phyloP scores from a whole-genome alignment of 108 stramenopile species.

The Chaetoceros tenuissimus region DNA sequence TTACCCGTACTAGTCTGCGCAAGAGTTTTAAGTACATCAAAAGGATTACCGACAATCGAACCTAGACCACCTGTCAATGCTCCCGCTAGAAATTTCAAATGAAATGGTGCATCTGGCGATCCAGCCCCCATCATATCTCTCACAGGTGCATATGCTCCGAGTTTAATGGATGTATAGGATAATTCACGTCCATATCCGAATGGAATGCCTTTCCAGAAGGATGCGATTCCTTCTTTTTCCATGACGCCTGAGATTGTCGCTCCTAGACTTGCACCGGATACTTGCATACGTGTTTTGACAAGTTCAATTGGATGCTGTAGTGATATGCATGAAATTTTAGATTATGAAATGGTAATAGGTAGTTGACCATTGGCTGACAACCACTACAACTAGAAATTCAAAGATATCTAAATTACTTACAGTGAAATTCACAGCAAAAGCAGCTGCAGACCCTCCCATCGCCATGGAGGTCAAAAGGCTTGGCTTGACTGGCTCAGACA shows the following conservation, averaged over 20 bases:
- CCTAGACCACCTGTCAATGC: slow-evolving; percentile 83
- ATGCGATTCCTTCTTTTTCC: slow-evolving; percentile 60
- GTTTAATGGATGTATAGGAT: slow-evolving; percentile 80
- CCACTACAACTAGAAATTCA: neutral
- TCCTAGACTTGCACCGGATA: slow-evolving; percentile 47
- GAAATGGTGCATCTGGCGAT: slow-evolving; percentile 56
- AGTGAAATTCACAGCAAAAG: slow-evolving; percentile 81
- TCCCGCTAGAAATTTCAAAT: slow-evolving; percentile 82
- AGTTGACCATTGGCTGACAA: neutral
- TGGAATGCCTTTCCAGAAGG: slow-evolving; percentile 86
- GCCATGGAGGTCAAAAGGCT: slow-evolving; percentile 38
- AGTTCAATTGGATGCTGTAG: slow-evolving; percentile 46
- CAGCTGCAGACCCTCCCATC: slow-evolving; percentile 61
- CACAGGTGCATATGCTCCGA: slow-evolving; percentile 60
- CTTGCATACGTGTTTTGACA: slow-evolving; percentile 93
- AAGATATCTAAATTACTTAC: slow-evolving; percentile 13
- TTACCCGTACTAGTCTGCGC: slow-evolving; percentile 80
- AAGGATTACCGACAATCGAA: slow-evolving; percentile 78
- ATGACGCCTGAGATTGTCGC: slow-evolving; percentile 26
- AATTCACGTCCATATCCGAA: slow-evolving; percentile 85
- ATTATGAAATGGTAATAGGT: neutral
- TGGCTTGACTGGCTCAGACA: slow-evolving; percentile 26
- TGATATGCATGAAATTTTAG: neutral
- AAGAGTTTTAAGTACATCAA: slow-evolving; percentile 88
- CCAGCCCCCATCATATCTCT: slow-evolving; percentile 73